Evolutionary conservation across 129 eudicot genomes (phyloP).

Genomic region (Heracleum sosnowskyi): DNA sequence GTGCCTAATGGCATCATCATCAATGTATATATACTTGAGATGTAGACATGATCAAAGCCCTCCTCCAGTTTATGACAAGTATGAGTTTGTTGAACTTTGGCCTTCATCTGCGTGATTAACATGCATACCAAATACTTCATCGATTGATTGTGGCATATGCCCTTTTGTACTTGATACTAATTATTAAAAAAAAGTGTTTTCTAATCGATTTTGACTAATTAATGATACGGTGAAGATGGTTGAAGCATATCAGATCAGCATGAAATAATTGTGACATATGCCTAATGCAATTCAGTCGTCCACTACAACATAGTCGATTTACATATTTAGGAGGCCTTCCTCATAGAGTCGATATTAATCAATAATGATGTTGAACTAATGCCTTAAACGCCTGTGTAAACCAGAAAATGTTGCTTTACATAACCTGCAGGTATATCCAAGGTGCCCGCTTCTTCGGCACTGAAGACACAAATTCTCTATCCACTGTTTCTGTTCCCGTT

Average conservation of each 20-base stretch:
- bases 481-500: conserved; percentile 21
- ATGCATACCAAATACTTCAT: neutral
- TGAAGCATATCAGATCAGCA: too few relatives aligned
- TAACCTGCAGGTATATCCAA: conserved; percentile 53
- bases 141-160: too few relatives aligned
- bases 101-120: neutral
- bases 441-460: conserved; percentile 57
- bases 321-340: neutral
- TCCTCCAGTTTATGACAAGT: neutral
- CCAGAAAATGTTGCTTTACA: neutral
- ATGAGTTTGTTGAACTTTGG: neutral
- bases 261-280: neutral
- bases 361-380: neutral
- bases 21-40: neutral
- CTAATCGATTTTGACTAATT: too few relatives aligned
- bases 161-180: too few relatives aligned
- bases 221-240: too few relatives aligned
- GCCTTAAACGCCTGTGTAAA: neutral
- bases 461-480: conserved; percentile 20
- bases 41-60: neutral
- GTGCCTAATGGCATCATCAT: neutral
- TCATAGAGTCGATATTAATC: neutral
- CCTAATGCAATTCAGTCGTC: neutral
- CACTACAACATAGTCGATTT: neutral
- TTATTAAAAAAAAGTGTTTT: too few relatives aligned